Evolutionary conservation across 345 rosid species (phyloP).

Genomic region (Acer yangbiense): DNA sequence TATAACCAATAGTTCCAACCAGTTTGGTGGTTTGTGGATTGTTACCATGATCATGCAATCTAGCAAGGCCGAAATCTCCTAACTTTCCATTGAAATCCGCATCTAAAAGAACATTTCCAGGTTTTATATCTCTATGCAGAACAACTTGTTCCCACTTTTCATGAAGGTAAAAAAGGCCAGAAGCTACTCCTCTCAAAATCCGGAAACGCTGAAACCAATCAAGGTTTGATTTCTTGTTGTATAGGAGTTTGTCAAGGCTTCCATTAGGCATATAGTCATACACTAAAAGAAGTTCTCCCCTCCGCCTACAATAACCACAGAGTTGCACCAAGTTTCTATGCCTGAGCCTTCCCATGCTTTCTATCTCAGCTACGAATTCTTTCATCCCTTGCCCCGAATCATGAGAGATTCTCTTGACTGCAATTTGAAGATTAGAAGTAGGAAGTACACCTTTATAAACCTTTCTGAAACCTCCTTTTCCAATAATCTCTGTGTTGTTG

Average conservation of each 20-base stretch:
- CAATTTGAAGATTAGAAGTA: conserved; percentile 43
- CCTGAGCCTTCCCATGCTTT: conserved; percentile 22
- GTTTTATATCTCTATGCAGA: conserved; percentile 48
- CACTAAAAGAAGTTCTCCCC: conserved; percentile 52
- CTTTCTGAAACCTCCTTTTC: not conserved
- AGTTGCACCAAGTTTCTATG: conserved; percentile 51
- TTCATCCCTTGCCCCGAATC: conserved; percentile 51
- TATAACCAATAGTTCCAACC: conserved; percentile 51
- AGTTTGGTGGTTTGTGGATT: conserved; percentile 31
- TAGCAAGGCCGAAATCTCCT: conserved; percentile 52
- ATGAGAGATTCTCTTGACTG: conserved; percentile 56
- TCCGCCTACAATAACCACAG: conserved; percentile 55
- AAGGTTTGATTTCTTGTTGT: conserved; percentile 16
- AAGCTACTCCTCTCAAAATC: conserved; percentile 37
- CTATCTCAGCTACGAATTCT: conserved; percentile 48
- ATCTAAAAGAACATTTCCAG: conserved; percentile 43
- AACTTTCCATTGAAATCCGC: conserved; percentile 36
- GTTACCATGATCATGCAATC: conserved; percentile 38
- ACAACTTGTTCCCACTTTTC: conserved; percentile 51
- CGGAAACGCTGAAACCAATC: conserved; percentile 42
- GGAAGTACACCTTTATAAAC: conserved; percentile 6
- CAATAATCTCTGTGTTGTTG: too few relatives aligned
- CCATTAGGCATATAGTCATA: conserved; percentile 56
- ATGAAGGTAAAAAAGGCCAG: conserved; percentile 39
- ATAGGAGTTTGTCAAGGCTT: conserved; percentile 43